Evolutionary conservation across 257 asterid species (phyloP).

Genomic region (Primulina tabacum): DNA sequence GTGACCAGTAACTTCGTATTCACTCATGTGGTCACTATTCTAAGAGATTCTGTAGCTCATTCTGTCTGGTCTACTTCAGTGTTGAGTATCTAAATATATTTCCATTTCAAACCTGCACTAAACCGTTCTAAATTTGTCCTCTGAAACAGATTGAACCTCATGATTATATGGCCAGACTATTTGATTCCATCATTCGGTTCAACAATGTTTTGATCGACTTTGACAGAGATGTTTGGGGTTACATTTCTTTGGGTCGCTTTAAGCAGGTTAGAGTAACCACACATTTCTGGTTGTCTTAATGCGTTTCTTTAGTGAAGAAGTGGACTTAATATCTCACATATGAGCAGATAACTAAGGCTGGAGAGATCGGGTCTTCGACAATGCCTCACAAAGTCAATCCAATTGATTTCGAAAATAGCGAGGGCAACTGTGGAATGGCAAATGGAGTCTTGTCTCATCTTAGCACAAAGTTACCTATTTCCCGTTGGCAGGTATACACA

Average conservation of each 20-base stretch:
- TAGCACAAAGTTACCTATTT: slow-evolving; percentile 72
- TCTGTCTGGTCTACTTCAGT: not conserved
- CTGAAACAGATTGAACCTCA: slow-evolving; percentile 78
- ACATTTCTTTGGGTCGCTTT: slow-evolving; percentile 75
- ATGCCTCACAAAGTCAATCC: slow-evolving; percentile 98
- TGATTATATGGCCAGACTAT: slow-evolving; percentile 83
- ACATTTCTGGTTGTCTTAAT: slow-evolving; percentile 1
- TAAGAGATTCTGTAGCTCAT: not conserved
- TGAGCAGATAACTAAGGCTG: slow-evolving; percentile 77
- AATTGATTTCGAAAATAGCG: slow-evolving; percentile 85
- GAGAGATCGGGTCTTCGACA: slow-evolving; percentile 88
- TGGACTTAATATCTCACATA: slow-evolving; percentile 4
- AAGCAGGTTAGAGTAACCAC: slow-evolving; percentile 56
- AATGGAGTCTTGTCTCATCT: slow-evolving; percentile 62
- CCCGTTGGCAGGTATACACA: slow-evolving; percentile 79
- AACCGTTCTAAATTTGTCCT: slow-evolving; percentile 17
- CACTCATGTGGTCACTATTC: not conserved
- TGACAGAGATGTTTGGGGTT: slow-evolving; percentile 81
- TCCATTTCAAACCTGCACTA: not conserved
- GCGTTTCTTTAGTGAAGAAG: not conserved
- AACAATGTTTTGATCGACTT: slow-evolving; percentile 78
- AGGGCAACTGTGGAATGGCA: slow-evolving; percentile 82
- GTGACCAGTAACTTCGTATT: not conserved
- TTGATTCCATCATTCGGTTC: slow-evolving; percentile 61
- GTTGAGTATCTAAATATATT: not conserved